These are phyloP conservation scores for Macrolepiota fuliginosa DNA, from an alignment of 768 basidiomycete genomes.

Conservation along the genomic window DNA sequence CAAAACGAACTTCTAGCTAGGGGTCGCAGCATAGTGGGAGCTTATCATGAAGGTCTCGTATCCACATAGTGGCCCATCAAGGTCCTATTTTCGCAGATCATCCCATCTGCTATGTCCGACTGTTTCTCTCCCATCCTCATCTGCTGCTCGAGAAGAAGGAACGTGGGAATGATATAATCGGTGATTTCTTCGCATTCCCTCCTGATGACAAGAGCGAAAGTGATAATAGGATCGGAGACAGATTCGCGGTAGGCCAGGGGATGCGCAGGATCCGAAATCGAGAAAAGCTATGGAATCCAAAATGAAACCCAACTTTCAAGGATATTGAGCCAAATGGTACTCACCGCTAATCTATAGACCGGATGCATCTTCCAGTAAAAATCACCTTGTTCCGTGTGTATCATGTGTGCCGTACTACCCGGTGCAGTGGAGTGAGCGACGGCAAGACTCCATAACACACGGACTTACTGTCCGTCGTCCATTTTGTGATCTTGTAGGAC, in stretches of 20 bases:
- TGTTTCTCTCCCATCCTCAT: slow-evolving; percentile 17
- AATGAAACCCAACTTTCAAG: neutral
- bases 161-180: slow-evolving; percentile 20
- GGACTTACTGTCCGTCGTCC: slow-evolving; percentile 17
- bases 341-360: slow-evolving; percentile 16
- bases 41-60: neutral
- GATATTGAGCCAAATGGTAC: neutral
- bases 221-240: neutral
- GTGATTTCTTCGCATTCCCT: slow-evolving; percentile 13
- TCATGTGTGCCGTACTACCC: slow-evolving; percentile 1
- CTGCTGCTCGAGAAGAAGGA: slow-evolving; percentile 20
- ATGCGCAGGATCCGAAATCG: slow-evolving; percentile 10
- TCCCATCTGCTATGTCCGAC: neutral
- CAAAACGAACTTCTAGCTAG: too few species aligned
- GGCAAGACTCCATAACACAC: neutral
- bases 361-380: slow-evolving; percentile 17
- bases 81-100: neutral
- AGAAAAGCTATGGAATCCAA: slow-evolving; percentile 13
- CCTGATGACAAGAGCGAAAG: slow-evolving; percentile 14
- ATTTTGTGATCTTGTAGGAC: slow-evolving; percentile 18
- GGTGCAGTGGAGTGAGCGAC: neutral
- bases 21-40: too few species aligned
- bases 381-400: slow-evolving; percentile 14
- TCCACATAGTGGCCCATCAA: neutral
- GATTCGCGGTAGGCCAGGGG: slow-evolving; percentile 18